Evolutionary conservation across 345 rosid species (phyloP).

Genomic region (Citrus sinensis): DNA sequence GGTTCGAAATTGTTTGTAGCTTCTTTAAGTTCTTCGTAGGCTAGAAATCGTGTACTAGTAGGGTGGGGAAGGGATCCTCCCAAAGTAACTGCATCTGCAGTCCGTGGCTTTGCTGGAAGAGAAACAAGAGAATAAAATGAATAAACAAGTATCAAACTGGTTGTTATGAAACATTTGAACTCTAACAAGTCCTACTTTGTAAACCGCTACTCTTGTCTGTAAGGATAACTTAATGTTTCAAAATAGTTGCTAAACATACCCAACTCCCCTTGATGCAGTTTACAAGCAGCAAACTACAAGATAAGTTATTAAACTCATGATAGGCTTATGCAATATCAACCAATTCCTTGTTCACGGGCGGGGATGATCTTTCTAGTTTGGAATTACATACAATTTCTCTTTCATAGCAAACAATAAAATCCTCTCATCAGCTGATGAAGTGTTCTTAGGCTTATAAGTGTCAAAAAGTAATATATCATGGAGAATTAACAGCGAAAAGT

Average conservation of each 20-base stretch:
- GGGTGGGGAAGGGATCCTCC: conserved; percentile 82
- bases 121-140: not conserved
- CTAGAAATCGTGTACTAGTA: conserved; percentile 77
- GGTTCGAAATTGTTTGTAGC: conserved; percentile 91
- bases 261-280: not conserved
- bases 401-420: not conserved
- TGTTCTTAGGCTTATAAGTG: not conserved
- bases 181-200: not conserved
- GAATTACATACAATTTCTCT: not conserved
- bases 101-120: conserved; percentile 59
- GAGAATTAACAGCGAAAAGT: not conserved
- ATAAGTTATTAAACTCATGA: not conserved
- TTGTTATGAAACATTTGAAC: not conserved
- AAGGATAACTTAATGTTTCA: not conserved
- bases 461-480: not conserved
- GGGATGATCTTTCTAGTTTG: not conserved
- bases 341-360: not conserved
- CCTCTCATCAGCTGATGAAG: not conserved
- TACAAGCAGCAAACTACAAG: not conserved
- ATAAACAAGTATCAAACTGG: not conserved
- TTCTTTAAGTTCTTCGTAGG: conserved; percentile 92
- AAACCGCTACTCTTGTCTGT: not conserved
- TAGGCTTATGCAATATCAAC: not conserved
- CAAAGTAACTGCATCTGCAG: conserved; percentile 39
- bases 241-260: not conserved